Conservation (phyloP, 305 asterid species). For the Solanum hybrid region DNA sequence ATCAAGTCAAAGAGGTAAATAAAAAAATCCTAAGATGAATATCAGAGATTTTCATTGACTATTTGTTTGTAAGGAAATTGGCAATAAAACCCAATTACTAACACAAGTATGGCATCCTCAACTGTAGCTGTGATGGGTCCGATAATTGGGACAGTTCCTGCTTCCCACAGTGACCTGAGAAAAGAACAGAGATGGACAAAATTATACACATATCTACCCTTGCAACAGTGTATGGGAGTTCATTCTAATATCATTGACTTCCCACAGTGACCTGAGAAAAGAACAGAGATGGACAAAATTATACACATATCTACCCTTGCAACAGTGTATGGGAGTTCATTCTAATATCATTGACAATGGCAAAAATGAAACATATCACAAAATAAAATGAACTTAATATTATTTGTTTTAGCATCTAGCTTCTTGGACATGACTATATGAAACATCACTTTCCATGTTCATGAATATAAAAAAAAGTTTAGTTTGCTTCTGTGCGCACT, state of each 20-base stretch:
- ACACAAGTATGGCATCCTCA: conserved; percentile 86
- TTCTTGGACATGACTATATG: background rate
- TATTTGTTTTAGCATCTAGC: background rate
- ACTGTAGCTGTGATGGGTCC: conserved; percentile 80
- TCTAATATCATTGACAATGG: too few relatives aligned
- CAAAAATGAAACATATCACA: background rate
- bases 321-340: too few relatives aligned
- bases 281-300: too few relatives aligned
- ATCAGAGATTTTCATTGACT: background rate
- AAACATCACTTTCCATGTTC: background rate
- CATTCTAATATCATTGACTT: background rate
- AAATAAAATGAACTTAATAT: background rate
- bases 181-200: background rate
- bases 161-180: conserved; percentile 68
- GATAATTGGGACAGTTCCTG: conserved; percentile 36
- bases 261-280: too few relatives aligned
- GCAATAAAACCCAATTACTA: conserved; percentile 23
- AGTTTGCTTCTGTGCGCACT: background rate
- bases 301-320: too few relatives aligned
- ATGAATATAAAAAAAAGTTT: background rate
- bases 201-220: background rate
- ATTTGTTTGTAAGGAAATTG: background rate
- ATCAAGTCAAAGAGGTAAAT: background rate
- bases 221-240: background rate
- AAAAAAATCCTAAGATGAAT: background rate